Base-by-base conservation (phyloP, 306 rosid genomes). In the Begonia peltatifolia region DNA sequence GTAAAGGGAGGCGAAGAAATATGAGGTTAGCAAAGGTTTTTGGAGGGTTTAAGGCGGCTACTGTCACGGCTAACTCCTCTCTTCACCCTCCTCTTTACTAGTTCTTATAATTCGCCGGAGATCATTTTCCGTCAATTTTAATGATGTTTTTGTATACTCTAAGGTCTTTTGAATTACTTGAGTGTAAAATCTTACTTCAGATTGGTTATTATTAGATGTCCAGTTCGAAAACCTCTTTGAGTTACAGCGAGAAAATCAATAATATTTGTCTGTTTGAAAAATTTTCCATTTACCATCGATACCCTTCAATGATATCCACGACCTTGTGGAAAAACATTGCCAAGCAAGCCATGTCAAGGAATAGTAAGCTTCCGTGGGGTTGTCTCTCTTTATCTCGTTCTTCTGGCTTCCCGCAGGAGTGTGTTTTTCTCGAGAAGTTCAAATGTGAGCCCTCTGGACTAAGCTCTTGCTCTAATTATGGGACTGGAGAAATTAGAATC, bases 261-360 rank as follows among this genome's bases (percentile, higher is more conserved):
- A 55, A 30, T 58, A 69, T 57, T 3, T 46, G 47, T 50, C 60
- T 61, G 18, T 56, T 61, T 22, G 11, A 11, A 5, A 69, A 41
- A 2, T 20, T 66, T 51, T 9, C 13, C 1, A 25, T 35, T 59
- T 63, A 20, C 11, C 74, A 22, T 17, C 54, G 20, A 14, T 52
- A 63, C 52, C 75, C 67, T 46, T 63, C 67, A 2, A 60, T 57
- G 78, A 61, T 79, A 57, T 72, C 76, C 13, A 53, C 96, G 46
- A 68, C 60, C 67, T 65, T 86, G 87, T 90, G 87, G 87, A 78
- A 71, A 14, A 75, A 49, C 71, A 42, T 72, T 46, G 80, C 84
- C 25, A 86, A 66, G 56, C 82, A 56, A 55, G 76, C 73, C 42
- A 44, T 76, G 54, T 60, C 51, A 10, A 62, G 56, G 42, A 63